These are phyloP conservation scores for Psilocybe azurescens DNA, from an alignment of 768 basidiomycete genomes.

Conservation along the genomic window DNA sequence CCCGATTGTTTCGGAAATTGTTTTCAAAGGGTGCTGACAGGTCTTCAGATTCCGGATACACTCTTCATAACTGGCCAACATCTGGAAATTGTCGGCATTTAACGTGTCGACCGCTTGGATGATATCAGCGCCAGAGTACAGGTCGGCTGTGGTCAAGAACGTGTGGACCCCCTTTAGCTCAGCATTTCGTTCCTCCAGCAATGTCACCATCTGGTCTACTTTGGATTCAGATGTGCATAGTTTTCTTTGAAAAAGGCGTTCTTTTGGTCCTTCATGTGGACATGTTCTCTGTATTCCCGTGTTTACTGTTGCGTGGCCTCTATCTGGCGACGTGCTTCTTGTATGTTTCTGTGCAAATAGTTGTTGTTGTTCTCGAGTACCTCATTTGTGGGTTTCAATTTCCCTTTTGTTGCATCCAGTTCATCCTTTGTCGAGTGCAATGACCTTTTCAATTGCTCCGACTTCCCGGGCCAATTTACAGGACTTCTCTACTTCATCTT, in stretches of 20 bases:
- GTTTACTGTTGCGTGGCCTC: no score
- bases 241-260: conserved; percentile 13
- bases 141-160: no score
- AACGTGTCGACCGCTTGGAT: conserved; percentile 41
- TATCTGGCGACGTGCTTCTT: no score
- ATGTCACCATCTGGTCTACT: conserved; percentile 20
- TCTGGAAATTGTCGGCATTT: conserved; percentile 54
- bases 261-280: no score
- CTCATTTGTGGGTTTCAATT: neutral
- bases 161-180: conserved; percentile 13
- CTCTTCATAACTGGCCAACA: conserved; percentile 10
- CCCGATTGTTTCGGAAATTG: no score
- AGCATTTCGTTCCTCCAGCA: conserved; percentile 35
- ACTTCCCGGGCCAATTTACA: no score
- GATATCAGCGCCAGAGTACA: no score
- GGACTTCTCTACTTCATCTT: neutral
- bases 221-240: conserved; percentile 25
- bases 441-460: no score
- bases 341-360: neutral
- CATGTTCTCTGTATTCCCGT: no score
- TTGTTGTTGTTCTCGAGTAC: conserved; percentile 11
- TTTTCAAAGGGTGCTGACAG: neutral
- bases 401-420: no score
- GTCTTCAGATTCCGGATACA: neutral
- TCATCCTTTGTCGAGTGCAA: no score